Evolutionary conservation across 805 yeast genomes (phyloP), one percentile per base, ranked within the genome.

Genomic region (Ogataea methylovora): DNA sequence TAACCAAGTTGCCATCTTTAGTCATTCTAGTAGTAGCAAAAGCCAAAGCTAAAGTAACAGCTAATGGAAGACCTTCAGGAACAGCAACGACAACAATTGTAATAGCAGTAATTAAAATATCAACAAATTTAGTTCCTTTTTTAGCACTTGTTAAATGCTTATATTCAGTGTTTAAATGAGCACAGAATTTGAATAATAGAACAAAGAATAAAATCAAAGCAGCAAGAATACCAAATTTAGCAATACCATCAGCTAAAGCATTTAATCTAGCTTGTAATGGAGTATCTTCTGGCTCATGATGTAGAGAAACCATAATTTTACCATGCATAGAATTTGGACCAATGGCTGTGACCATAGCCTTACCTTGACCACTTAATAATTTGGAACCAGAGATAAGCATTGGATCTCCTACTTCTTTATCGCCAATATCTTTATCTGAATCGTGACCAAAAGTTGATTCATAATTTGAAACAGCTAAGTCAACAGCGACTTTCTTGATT

Each of bases 11-110:
- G 43, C 94, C 94, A 56, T 92, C 96, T 56, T 84, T 83, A 15
- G 95, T 87, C 99, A 92, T 92, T 60, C 97, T 74, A 8, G 96
- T 88, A 2, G 98, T 92, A 2, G 99, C 98, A 65, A 92, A 92
- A 0, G 98, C 98, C 45, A 92, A 67, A 0, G 98, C 95, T 30
- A 92, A 68, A 1, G 99, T 92, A 13, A 92, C 98, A 2, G 99
- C 99, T 37, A 92, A 67, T 1, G 99, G 99, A 37, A 92, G 71
- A 41, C 99, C 99, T 61, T 92, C 99, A 3, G 99, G 99, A n/a
- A 92, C 95, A 0, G 98, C 99, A 33, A 92, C 98, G 12, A 90
- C 98, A 20, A 92, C 78, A 46, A 92, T 73, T 0, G 98, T 87
- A 40, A 92, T 83, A 1, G 97, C 82, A 17, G 92, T 85, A 50